Evolutionary conservation across 2,329 filamentous ascomycete species (phyloP).

Genomic region (Apiospora malaysiana): DNA sequence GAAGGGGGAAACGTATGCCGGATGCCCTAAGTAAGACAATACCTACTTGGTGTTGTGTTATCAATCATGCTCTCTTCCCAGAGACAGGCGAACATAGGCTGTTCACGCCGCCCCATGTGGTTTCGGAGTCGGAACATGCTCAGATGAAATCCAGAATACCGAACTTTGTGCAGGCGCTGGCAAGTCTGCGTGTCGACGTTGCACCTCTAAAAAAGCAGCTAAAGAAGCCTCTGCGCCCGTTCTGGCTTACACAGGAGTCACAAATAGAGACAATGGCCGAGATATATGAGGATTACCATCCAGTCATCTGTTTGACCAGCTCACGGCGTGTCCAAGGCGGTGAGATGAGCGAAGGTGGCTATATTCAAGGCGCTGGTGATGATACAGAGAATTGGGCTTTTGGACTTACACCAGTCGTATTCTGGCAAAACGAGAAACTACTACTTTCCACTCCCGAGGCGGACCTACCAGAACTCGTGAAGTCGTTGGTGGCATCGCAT

Average conservation of each 20-base stretch:
- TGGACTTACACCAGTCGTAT: conserved; percentile 77
- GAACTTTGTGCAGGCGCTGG: conserved; percentile 58
- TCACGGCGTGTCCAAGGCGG: conserved; percentile 73
- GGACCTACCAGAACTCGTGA: conserved; percentile 61
- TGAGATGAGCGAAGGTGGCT: conserved; percentile 74
- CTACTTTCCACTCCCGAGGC: conserved; percentile 71
- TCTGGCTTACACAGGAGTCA: conserved; percentile 81
- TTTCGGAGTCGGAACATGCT: conserved; percentile 76
- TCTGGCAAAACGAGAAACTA: conserved; percentile 72
- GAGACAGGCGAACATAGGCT: conserved; percentile 47
- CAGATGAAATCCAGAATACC: conserved; percentile 73
- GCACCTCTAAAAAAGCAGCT: conserved; percentile 59
- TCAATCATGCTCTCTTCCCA: conserved; percentile 82
- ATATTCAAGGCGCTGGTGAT: conserved; percentile 94
- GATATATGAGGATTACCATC: conserved; percentile 66
- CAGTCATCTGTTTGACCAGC: conserved; percentile 85
- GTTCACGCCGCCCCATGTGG: conserved; percentile 73
- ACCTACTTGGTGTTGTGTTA: conserved; percentile 88
- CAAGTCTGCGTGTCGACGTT: conserved; percentile 66
- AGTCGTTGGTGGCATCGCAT: conserved; percentile 44
- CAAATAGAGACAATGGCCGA: conserved; percentile 44
- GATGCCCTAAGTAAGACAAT: conserved; percentile 94
- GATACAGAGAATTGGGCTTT: conserved; percentile 93
- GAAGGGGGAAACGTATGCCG: conserved; percentile 91
- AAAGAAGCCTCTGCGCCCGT: conserved; percentile 74